Percentiles rank a stretch among this genome's conserved stretches.
Evolutionary conservation across 192 early-diverging fungal species (phyloP).

Genomic region (Geranomyces variabilis): DNA sequence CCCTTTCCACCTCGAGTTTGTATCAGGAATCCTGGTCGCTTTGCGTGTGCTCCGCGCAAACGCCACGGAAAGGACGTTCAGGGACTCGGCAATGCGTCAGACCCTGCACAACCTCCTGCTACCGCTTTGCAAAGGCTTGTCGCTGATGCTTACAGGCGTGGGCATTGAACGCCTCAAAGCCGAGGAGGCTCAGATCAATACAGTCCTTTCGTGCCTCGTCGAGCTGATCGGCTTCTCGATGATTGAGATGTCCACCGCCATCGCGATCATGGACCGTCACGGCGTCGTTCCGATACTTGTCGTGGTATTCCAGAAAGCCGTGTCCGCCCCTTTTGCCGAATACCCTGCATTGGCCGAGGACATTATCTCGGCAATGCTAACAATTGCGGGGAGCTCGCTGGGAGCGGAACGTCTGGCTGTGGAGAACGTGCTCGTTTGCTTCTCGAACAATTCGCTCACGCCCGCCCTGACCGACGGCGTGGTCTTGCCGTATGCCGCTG

Average conservation of each 20-base stretch:
- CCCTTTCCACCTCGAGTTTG: conserved; percentile 29
- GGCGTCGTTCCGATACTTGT: conserved; percentile 25
- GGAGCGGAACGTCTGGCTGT: conserved; percentile 38
- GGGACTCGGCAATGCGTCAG: background rate
- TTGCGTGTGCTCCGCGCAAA: conserved; percentile 7
- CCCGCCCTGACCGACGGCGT: conserved; percentile 26
- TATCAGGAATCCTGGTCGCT: conserved; percentile 12
- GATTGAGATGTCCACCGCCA: background rate
- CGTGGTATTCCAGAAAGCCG: conserved; percentile 24
- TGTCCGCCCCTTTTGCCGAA: conserved; percentile 5
- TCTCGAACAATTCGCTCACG: conserved; percentile 42
- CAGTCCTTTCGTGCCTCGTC: conserved; percentile 12
- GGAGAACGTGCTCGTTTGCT: conserved; percentile 6
- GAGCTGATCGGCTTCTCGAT: conserved; percentile 15
- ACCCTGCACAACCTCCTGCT: conserved; percentile 21
- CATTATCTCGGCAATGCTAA: conserved; percentile 36
- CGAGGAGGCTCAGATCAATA: background rate
- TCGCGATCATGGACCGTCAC: conserved; percentile 32
- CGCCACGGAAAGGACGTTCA: background rate
- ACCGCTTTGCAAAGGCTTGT: conserved; percentile 19
- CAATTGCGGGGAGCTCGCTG: conserved; percentile 28
- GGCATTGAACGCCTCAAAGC: background rate
- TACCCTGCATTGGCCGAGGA: conserved; percentile 10
- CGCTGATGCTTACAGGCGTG: conserved; percentile 15
- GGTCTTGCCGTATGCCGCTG: conserved; percentile 24